phyloP scores from a whole-genome alignment of 1,284 basidiomycete species.

The Schizophyllum commune region DNA sequence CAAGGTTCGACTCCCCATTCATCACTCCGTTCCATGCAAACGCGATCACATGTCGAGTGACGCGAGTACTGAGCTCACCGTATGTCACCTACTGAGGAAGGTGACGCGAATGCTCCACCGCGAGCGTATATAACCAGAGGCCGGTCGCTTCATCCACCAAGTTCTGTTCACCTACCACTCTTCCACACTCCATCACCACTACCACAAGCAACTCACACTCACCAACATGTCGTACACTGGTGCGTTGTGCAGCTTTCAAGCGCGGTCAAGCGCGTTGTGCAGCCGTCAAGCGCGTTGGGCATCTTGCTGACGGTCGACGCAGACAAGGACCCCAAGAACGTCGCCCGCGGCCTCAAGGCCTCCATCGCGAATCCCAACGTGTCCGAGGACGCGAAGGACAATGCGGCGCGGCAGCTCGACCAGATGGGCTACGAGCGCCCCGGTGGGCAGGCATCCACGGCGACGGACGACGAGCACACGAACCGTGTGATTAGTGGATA shows the following conservation, averaged over 20 bases:
- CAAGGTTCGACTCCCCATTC: too few relatives aligned
- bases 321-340: slow-evolving; percentile 28
- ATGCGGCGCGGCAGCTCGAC: slow-evolving; percentile 36
- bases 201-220: not conserved
- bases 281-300: not conserved
- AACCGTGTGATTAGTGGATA: slow-evolving; percentile 29
- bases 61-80: not conserved
- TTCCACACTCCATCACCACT: too few relatives aligned
- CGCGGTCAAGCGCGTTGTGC: not conserved
- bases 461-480: slow-evolving; percentile 4
- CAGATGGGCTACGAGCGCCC: slow-evolving; percentile 23
- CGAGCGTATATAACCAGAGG: not conserved
- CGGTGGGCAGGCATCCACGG: slow-evolving; percentile 6
- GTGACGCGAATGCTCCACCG: not conserved
- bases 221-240: not conserved
- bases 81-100: not conserved
- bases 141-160: not conserved
- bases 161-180: not conserved
- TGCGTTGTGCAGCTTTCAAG: not conserved
- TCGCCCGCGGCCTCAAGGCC: slow-evolving; percentile 49
- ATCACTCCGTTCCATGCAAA: not conserved
- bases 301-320: not conserved
- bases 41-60: not conserved
- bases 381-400: slow-evolving; percentile 40
- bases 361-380: slow-evolving; percentile 46